A percentile compares a stretch with the other conserved stretches of the same genome.
These are phyloP conservation scores for Zizania latifolia DNA, from an alignment of 176 grass and related monocot genomes.

Conservation along the genomic window DNA sequence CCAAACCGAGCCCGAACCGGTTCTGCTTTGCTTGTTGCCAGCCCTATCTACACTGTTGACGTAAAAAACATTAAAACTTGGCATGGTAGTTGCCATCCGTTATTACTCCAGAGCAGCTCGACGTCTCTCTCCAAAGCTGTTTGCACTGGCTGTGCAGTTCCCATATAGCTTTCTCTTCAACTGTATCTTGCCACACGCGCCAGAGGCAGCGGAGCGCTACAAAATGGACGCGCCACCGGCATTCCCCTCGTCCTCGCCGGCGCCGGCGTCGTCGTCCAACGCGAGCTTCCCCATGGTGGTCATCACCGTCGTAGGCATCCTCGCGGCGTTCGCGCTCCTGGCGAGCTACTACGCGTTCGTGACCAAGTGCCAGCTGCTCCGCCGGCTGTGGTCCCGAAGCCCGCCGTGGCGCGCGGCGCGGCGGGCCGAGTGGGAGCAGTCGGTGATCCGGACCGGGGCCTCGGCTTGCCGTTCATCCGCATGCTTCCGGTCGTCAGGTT, in stretches of 20 bases:
- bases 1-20: too few relatives aligned
- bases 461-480: slow-evolving; percentile 53
- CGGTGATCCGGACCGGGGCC: slow-evolving; percentile 26
- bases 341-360: slow-evolving; percentile 86
- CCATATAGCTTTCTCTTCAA: slow-evolving; percentile 7
- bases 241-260: slow-evolving; percentile 8
- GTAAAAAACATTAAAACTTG: not conserved
- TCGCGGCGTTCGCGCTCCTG: slow-evolving; percentile 70
- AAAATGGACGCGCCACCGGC: slow-evolving; percentile 38
- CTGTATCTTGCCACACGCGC: not conserved
- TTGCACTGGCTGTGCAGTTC: not conserved
- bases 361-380: slow-evolving; percentile 58
- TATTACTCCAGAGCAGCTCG: slow-evolving; percentile 16
- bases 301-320: slow-evolving; percentile 70
- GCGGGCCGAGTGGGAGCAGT: not conserved
- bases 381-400: slow-evolving; percentile 3
- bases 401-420: slow-evolving; percentile 8
- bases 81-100: not conserved
- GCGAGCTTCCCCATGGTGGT: slow-evolving; percentile 63
- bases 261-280: slow-evolving; percentile 17
- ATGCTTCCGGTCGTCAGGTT: slow-evolving; percentile 64
- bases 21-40: too few relatives aligned
- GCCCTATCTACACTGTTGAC: too few relatives aligned
- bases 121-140: slow-evolving; percentile 25
- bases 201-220: not conserved